These are phyloP conservation scores for Canavalia ensiformis DNA, from an alignment of 306 rosid species.

Conservation along the genomic window DNA sequence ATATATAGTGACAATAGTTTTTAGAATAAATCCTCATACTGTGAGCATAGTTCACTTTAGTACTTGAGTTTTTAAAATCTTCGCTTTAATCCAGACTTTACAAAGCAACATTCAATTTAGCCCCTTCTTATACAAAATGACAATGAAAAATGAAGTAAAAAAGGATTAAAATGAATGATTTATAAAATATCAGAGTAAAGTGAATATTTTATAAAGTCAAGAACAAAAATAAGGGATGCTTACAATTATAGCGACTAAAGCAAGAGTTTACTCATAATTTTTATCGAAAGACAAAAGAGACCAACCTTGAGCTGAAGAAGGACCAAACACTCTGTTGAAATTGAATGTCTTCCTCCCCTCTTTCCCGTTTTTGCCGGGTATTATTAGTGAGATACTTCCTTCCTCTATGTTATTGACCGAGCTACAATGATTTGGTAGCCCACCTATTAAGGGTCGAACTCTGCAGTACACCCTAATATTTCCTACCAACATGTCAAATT, in stretches of 20 bases:
- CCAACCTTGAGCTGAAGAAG: slow-evolving; percentile 88
- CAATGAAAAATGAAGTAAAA: too few relatives aligned
- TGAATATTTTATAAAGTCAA: too few relatives aligned
- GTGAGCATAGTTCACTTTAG: too few relatives aligned
- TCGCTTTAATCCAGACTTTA: too few relatives aligned
- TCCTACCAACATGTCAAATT: slow-evolving; percentile 57
- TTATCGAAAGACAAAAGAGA: background rate
- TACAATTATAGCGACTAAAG: too few relatives aligned
- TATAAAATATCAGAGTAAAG: too few relatives aligned
- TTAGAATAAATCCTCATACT: background rate
- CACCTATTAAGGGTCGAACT: slow-evolving; percentile 78
- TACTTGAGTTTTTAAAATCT: too few relatives aligned
- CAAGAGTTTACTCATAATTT: background rate
- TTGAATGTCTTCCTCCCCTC: slow-evolving; percentile 82
- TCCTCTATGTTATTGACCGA: slow-evolving; percentile 66
- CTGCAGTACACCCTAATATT: slow-evolving; percentile 94
- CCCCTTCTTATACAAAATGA: too few relatives aligned
- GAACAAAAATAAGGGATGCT: too few relatives aligned
- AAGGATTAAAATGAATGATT: too few relatives aligned
- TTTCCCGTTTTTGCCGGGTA: slow-evolving; percentile 80
- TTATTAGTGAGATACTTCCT: slow-evolving; percentile 67
- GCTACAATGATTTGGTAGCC: slow-evolving; percentile 58
- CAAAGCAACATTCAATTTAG: too few relatives aligned
- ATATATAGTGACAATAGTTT: background rate
- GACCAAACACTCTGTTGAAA: slow-evolving; percentile 87